phyloP scores from a whole-genome alignment of 2,329 filamentous ascomycete species.

The Rhynchosporium secalis region DNA sequence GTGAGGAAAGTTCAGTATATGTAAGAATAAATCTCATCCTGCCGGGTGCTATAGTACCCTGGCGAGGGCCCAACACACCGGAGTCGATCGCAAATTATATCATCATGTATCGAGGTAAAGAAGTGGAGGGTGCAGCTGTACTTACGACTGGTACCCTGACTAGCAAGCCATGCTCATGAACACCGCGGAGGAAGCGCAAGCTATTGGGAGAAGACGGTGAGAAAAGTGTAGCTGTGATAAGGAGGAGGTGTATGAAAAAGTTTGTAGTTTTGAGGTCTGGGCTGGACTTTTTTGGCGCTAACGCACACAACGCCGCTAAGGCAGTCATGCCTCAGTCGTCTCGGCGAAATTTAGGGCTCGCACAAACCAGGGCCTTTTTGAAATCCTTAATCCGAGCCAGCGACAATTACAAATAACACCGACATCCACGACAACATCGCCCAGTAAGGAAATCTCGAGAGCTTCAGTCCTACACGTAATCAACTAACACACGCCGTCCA shows the following conservation, averaged over 20 bases:
- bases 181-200: not conserved
- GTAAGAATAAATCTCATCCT: conserved; percentile 96
- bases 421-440: conserved; percentile 36
- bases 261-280: conserved; percentile 21
- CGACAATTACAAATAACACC: conserved; percentile 29
- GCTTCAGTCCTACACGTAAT: conserved; percentile 29
- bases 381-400: conserved; percentile 23
- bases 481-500: conserved; percentile 38
- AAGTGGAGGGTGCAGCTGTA: not conserved
- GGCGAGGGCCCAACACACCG: conserved; percentile 82
- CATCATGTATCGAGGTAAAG: conserved; percentile 63
- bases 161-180: not conserved
- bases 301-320: conserved; percentile 19
- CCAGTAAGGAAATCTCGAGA: conserved; percentile 36
- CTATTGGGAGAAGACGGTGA: not conserved
- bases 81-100: conserved; percentile 99
- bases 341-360: conserved; percentile 28
- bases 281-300: conserved; percentile 2
- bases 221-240: not conserved
- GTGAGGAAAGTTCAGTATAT: conserved; percentile 77
- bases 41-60: conserved; percentile 76
- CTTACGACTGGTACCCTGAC: conserved; percentile 13
- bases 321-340: conserved; percentile 21
- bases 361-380: conserved; percentile 23
- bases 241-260: conserved; percentile 6